phyloP scores from a whole-genome alignment of 768 basidiomycete species.

The Mycena kentingensis region DNA sequence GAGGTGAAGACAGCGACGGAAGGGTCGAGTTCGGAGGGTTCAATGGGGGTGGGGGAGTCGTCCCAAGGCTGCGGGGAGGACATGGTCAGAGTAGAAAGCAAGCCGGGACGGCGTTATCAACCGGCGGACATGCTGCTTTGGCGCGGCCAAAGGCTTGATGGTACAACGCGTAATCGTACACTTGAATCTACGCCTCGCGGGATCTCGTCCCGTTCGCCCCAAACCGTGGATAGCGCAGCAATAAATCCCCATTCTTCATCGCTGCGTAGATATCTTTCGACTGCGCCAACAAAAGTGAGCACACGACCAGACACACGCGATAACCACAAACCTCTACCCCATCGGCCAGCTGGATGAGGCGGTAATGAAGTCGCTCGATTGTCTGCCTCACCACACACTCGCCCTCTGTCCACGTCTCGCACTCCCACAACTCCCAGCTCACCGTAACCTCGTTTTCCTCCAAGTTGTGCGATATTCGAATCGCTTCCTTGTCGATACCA shows the following conservation, averaged over 20 bases:
- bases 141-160: slow-evolving; percentile 3
- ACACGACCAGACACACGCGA: slow-evolving; percentile 3
- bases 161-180: background rate
- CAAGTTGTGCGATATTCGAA: slow-evolving; percentile 47
- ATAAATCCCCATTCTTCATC: slow-evolving; percentile 45
- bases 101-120: background rate
- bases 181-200: background rate
- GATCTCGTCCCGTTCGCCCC: slow-evolving; percentile 12
- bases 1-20: slow-evolving; percentile 21
- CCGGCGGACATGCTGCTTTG: slow-evolving; percentile 2
- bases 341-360: slow-evolving; percentile 51
- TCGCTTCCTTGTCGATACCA: slow-evolving; percentile 51
- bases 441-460: slow-evolving; percentile 44
- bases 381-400: slow-evolving; percentile 46
- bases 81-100: slow-evolving; percentile 16
- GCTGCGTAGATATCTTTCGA: slow-evolving; percentile 52
- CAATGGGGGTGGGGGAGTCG: slow-evolving; percentile 4
- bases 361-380: slow-evolving; percentile 49
- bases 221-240: slow-evolving; percentile 45
- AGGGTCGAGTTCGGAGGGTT: slow-evolving; percentile 18
- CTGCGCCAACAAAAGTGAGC: slow-evolving; percentile 27
- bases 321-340: slow-evolving; percentile 44
- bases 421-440: slow-evolving; percentile 47
- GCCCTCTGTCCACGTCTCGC: slow-evolving; percentile 44
- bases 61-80: slow-evolving; percentile 12